A percentile compares a stretch with the other conserved stretches of the same genome.
Conservation (phyloP, 495 filamentous ascomycete genomes). For the Cryomyces minteri region DNA sequence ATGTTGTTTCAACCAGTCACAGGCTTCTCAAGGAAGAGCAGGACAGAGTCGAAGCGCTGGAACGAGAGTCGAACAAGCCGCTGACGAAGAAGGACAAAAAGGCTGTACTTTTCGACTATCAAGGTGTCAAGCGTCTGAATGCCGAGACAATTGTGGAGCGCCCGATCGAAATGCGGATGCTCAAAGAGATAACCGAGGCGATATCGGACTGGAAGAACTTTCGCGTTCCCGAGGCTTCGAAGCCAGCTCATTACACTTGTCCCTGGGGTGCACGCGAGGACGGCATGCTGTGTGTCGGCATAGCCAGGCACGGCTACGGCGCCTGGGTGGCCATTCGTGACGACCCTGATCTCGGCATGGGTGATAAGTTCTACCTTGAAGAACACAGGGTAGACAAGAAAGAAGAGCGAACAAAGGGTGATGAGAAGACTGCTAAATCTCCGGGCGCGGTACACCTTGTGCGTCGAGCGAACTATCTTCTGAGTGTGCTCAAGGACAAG, state of each 20-base stretch:
- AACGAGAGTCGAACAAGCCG: slow-evolving; percentile 50
- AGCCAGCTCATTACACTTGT: slow-evolving; percentile 70
- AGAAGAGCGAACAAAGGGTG: slow-evolving; percentile 63
- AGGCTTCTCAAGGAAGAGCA: slow-evolving; percentile 51
- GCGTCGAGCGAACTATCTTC: slow-evolving; percentile 80
- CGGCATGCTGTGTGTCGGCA: slow-evolving; percentile 90
- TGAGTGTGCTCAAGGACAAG: slow-evolving; percentile 73
- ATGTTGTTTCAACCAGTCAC: slow-evolving; percentile 53
- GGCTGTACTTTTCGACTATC: slow-evolving; percentile 83
- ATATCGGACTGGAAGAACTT: slow-evolving; percentile 54
- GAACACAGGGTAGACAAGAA: slow-evolving; percentile 97
- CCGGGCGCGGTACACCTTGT: slow-evolving; percentile 94
- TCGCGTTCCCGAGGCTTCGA: slow-evolving; percentile 77
- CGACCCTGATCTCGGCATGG: slow-evolving; percentile 68
- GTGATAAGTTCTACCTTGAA: slow-evolving; percentile 90
- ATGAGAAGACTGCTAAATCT: slow-evolving; percentile 67
- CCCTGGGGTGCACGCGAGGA: slow-evolving; percentile 86
- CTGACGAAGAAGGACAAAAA: slow-evolving; percentile 93
- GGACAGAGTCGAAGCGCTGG: slow-evolving; percentile 35
- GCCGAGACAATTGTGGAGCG: slow-evolving; percentile 86
- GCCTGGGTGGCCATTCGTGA: slow-evolving; percentile 88
- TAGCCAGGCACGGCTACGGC: slow-evolving; percentile 82
- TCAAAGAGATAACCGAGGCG: slow-evolving; percentile 49
- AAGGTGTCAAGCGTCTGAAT: slow-evolving; percentile 81
- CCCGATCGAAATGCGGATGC: slow-evolving; percentile 66